phyloP scores from a whole-genome alignment of 345 rosid species.

The Eutrema yunnanense region DNA sequence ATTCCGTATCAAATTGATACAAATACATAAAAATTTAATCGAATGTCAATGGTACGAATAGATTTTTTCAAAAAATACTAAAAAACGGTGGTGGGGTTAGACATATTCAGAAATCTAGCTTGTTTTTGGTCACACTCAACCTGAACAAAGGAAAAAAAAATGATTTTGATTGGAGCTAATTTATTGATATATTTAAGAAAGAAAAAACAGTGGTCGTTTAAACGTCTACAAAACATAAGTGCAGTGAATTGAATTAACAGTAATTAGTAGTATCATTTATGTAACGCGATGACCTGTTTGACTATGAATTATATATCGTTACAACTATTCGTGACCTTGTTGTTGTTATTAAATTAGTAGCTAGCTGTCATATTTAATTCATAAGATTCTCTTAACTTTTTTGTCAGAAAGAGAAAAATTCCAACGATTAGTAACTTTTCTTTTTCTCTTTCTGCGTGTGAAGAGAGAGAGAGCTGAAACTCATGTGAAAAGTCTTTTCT shows the following conservation, averaged over 20 bases:
- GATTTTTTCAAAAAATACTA: not conserved
- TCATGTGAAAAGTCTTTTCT: not conserved
- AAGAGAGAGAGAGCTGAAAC: constrained; percentile 8
- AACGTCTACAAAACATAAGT: constrained; percentile 9
- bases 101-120: not conserved
- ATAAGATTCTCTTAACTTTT: constrained; percentile 13
- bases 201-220: not conserved
- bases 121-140: constrained; percentile 8
- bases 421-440: not conserved
- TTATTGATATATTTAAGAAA: not conserved
- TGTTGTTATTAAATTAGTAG: not conserved
- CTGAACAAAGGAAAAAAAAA: not conserved
- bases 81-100: constrained; percentile 8
- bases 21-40: not conserved
- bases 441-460: not conserved
- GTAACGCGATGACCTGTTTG: not conserved
- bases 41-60: not conserved
- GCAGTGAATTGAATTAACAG: not conserved
- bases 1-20: not conserved
- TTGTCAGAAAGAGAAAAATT: constrained; percentile 5
- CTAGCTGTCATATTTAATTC: constrained; percentile 21
- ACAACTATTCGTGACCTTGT: constrained; percentile 2
- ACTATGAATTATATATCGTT: not conserved
- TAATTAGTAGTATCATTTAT: not conserved
- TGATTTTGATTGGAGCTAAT: not conserved